Base-by-base conservation (phyloP, 2,329 filamentous ascomycete species). In the Cladosporium sp. region DNA sequence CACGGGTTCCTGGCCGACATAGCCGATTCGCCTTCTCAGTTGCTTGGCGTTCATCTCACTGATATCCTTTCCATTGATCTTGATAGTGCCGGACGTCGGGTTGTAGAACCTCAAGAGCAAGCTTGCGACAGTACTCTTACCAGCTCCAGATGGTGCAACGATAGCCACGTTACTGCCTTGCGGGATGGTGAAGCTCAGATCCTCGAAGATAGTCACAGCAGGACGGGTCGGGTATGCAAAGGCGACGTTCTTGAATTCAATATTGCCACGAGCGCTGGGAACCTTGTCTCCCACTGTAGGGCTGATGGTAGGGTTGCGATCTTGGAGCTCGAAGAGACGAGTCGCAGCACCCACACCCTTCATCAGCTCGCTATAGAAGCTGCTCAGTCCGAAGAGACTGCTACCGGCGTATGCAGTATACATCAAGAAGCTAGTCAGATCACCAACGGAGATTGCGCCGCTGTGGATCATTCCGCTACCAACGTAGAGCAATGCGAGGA, bases 361-460 rank as follows among this genome's bases (percentile, higher is more conserved):
- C 95, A 99, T 99, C 68, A 99, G 84, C 77, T 99, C 95, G 0
- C 93, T 97, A 79, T 97, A 99, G 80, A 99, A 99, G 65, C 91
- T 92, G 4, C 93, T 97, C 1, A 99, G 83, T 4, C 95, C 95
- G 72, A 98, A 97, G 69, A 99, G 86, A 78, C 92, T 96, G 58
- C 91, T 95, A 21, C 88, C 88, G 62, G 88, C 88, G 72, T 89
- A 98, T 3, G 92, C 94, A 3, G 93, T 96, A 78, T 98, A 99
- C 94, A 99, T 98, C 81, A 99, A 86, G 79, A 99, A 99, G 0
- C 93, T 96, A 1, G 95, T 96, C 52, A 99, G 81, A 70, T 99
- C 94, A 72, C 95, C 95, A 57, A 98, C 89, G 8, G 88, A 92
- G 81, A 99, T 95, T 50, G 89, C 84, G 1, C 95, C 95, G 12